Conservation (phyloP, 805 yeast species). For the Barnettozyma vustinii region DNA sequence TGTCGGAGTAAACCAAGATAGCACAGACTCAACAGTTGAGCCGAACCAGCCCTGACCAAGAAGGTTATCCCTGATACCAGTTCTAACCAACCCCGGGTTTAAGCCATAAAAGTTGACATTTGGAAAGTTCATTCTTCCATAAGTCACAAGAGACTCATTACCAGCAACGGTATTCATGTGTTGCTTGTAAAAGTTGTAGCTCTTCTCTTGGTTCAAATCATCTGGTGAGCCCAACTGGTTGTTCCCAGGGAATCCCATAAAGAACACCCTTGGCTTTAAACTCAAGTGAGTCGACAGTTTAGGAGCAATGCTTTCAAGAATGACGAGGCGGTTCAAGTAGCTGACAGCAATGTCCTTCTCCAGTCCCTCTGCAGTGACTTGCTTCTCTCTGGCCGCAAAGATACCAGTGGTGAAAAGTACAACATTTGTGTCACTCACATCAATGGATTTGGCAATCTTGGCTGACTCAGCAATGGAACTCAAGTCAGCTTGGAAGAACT, state of each 20-base stretch:
- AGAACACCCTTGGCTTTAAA: constrained; percentile 29
- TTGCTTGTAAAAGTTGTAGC: constrained; percentile 25
- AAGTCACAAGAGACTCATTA: constrained; percentile 32
- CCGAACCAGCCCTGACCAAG: constrained; percentile 28
- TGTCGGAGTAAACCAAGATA: constrained; percentile 29
- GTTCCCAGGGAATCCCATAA: constrained; percentile 37
- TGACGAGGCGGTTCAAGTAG: constrained; percentile 31
- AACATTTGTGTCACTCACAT: constrained; percentile 22
- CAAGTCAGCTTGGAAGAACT: constrained; percentile 31
- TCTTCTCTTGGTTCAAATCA: constrained; percentile 31
- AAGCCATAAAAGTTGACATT: constrained; percentile 30
- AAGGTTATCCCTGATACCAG: constrained; percentile 31
- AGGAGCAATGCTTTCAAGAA: constrained; percentile 26
- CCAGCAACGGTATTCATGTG: constrained; percentile 41
- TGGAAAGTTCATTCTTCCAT: constrained; percentile 18
- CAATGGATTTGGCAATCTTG: constrained; percentile 22
- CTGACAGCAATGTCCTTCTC: constrained; percentile 36
- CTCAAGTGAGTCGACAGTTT: constrained; percentile 14
- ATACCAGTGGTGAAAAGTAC: constrained; percentile 37
- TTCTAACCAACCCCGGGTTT: constrained; percentile 36
- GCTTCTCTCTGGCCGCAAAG: constrained; percentile 27
- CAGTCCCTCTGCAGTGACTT: constrained; percentile 33
- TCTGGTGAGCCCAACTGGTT: constrained; percentile 28
- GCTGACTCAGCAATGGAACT: constrained; percentile 25
- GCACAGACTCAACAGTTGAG: constrained; percentile 22